These are phyloP conservation scores for Hypericum androsaemum DNA, from an alignment of 345 rosid species.

Conservation along the genomic window DNA sequence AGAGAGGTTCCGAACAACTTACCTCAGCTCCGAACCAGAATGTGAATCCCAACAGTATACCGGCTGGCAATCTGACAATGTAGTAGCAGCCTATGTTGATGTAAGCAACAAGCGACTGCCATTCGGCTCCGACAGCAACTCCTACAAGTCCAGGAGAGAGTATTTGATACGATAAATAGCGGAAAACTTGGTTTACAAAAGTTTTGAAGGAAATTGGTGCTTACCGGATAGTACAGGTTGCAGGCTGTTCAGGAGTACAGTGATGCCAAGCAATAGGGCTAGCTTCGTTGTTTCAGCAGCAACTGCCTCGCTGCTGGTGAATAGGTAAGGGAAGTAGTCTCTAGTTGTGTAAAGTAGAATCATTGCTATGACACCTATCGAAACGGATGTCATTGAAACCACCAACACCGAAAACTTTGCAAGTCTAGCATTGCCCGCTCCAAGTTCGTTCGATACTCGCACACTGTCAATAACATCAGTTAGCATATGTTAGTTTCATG, in stretches of 20 bases:
- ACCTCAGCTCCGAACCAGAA: constrained; percentile 54
- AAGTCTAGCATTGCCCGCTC: constrained; percentile 52
- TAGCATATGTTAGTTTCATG: no score
- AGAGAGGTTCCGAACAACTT: not conserved
- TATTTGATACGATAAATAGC: not conserved
- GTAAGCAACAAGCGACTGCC: constrained; percentile 75
- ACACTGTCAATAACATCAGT: constrained; percentile 35
- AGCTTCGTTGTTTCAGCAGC: constrained; percentile 71
- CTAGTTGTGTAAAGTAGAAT: constrained; percentile 46
- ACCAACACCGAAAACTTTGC: constrained; percentile 67
- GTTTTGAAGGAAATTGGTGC: not conserved
- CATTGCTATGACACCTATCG: constrained; percentile 55
- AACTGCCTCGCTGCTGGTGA: constrained; percentile 63
- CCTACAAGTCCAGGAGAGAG: constrained; percentile 26
- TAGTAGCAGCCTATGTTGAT: constrained; percentile 72
- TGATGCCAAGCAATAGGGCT: constrained; percentile 47
- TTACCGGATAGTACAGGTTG: constrained; percentile 84
- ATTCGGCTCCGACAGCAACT: constrained; percentile 96
- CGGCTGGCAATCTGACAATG: constrained; percentile 51
- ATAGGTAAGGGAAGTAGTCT: constrained; percentile 63
- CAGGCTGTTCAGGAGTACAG: constrained; percentile 78
- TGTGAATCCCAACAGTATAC: constrained; percentile 47
- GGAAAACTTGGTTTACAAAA: not conserved
- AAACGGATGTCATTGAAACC: constrained; percentile 58
- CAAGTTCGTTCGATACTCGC: constrained; percentile 87